Evolutionary conservation across 495 filamentous ascomycete genomes (phyloP), one percentile per base, ranked within the genome.

Genomic region (Aspergillus funiculosus): DNA sequence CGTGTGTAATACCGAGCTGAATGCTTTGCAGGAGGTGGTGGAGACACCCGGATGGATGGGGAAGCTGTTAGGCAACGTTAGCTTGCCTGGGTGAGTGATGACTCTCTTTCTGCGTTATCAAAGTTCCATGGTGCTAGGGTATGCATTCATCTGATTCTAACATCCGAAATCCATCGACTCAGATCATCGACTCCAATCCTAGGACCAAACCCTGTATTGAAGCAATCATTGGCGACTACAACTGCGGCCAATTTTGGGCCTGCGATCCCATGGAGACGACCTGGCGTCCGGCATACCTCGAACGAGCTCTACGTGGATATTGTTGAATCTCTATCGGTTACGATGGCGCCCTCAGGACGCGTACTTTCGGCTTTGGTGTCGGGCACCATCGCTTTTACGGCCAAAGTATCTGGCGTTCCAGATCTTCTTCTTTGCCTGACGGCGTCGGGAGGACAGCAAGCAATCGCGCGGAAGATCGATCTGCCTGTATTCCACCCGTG

Each of bases 281-380:
- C 89, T 26, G 94, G 92, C 57, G 92, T 99, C 43, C 81, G 89
- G 6, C 94, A 99, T 62, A 97, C 90, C 5, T 91, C 85, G 37
- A 97, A 96, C 65, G 91, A 97, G 64, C 78, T 99, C 25, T 97
- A 99, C 62, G 92, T 95, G 29, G 92, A 99, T 62, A 77, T 99
- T 2, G 78, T 99, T 32, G 92, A 99, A 69, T 85, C 86, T 3
- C 75, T 99, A 0, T 80, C 80, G 1, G 86, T 95, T 3, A 92
- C 81, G 1, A 75, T 96, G 39, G 88, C 92, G 0, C 92, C 92
- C 0, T 95, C 90, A 0, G 92, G 94, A 6, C 76, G 86, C 5
- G 79, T 90, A 3, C 75, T 99, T 17, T 79, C 87, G 7, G 92
- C 92, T 15, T 79, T 94, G 50, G 87, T 87, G 6, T 86, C 89